A percentile compares a stretch with the other conserved stretches of the same genome.
Conservation (phyloP, 345 rosid genomes). For the Bruguiera parviflora region DNA sequence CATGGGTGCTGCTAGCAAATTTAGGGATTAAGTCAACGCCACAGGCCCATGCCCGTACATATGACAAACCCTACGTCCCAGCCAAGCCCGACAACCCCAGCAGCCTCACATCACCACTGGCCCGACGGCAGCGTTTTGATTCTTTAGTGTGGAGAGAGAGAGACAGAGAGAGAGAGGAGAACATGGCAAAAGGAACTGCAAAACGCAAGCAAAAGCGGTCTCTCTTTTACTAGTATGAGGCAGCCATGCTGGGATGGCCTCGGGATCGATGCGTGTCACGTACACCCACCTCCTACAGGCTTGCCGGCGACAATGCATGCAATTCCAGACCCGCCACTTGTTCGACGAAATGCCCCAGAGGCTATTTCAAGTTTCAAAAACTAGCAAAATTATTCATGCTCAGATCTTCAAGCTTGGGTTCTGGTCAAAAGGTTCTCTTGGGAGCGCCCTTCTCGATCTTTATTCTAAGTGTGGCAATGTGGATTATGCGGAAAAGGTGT, state of each 20-base stretch:
- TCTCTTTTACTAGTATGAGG: no score
- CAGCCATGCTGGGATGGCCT: neutral
- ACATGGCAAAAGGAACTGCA: no score
- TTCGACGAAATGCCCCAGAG: constrained; percentile 74
- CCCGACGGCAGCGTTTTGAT: no score
- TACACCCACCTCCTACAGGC: constrained; percentile 28
- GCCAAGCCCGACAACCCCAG: no score
- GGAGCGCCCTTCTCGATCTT: constrained; percentile 67
- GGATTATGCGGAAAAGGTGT: constrained; percentile 56
- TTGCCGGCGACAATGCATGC: constrained; percentile 50
- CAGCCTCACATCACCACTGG: no score
- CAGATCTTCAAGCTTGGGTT: constrained; percentile 47
- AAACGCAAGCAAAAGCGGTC: no score
- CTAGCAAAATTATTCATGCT: constrained; percentile 51
- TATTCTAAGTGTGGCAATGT: constrained; percentile 69
- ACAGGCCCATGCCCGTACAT: no score
- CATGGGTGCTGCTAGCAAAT: no score
- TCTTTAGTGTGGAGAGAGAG: neutral
- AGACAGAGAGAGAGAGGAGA: neutral
- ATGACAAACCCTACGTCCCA: no score
- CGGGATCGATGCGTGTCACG: constrained; percentile 26
- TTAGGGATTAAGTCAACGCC: no score
- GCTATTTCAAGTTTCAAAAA: constrained; percentile 29
- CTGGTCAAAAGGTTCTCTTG: constrained; percentile 42
- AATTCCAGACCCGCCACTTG: constrained; percentile 41